phyloP scores from a whole-genome alignment of 2,329 filamentous ascomycete species.

The Trichoderma pleuroti region DNA sequence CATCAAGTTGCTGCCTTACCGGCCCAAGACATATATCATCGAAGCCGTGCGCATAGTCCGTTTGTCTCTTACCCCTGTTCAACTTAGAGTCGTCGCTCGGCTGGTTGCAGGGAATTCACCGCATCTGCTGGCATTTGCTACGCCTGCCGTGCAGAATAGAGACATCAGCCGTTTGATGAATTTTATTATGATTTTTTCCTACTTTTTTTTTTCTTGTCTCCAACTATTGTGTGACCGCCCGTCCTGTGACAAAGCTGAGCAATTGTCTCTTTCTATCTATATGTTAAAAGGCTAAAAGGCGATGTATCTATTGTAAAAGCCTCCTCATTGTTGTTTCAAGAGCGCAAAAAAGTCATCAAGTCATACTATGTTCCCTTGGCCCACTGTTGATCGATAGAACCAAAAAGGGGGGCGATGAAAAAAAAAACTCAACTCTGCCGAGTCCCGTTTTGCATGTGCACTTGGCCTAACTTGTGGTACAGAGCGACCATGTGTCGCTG shows the following conservation, averaged over 20 bases:
- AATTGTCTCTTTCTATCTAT: background rate
- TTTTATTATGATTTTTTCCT: background rate
- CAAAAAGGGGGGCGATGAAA: background rate
- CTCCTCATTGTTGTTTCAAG: background rate
- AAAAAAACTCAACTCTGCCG: constrained; percentile 11
- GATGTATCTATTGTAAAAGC: background rate
- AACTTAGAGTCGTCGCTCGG: background rate
- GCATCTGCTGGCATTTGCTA: background rate
- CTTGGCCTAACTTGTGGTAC: constrained; percentile 17
- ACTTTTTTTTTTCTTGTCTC: background rate
- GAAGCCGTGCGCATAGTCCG: background rate
- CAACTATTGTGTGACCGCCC: background rate
- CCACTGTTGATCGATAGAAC: background rate
- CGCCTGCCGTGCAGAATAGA: background rate
- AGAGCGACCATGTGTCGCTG: constrained; percentile 11
- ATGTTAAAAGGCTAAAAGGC: background rate
- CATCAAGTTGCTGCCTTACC: background rate
- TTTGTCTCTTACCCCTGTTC: constrained; percentile 17
- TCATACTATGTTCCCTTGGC: background rate
- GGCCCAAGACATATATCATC: background rate
- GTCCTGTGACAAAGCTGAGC: background rate
- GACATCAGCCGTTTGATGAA: background rate
- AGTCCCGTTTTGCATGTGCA: constrained; percentile 17
- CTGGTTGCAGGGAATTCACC: constrained; percentile 16
- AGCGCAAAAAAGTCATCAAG: background rate